phyloP scores from a whole-genome alignment of 805 yeast species.

The Sugiyamaella marilandica region DNA sequence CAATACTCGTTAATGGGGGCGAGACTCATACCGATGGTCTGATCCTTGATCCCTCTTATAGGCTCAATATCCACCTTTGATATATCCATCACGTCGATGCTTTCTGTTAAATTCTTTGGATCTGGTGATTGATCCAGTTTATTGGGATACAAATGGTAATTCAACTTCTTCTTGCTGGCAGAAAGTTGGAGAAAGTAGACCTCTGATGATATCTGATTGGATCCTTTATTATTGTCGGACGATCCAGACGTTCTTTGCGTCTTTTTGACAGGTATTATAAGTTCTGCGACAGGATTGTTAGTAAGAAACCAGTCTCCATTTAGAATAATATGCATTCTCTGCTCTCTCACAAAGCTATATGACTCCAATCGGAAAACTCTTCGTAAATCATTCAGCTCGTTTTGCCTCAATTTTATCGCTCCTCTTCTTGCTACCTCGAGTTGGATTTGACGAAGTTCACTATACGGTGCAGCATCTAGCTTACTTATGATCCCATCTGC shows the following conservation, averaged over 20 bases:
- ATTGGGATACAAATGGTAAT: background rate
- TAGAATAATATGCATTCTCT: constrained; percentile 63
- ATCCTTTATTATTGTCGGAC: background rate
- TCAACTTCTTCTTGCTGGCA: constrained; percentile 16
- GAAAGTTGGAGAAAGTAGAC: constrained; percentile 5
- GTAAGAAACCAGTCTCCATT: constrained; percentile 69
- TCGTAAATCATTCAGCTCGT: constrained; percentile 46
- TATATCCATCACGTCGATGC: background rate
- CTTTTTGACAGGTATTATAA: background rate
- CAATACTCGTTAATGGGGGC: background rate
- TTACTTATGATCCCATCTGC: constrained; percentile 11
- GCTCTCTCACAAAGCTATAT: constrained; percentile 66
- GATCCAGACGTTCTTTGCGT: background rate
- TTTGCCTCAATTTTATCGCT: constrained; percentile 43
- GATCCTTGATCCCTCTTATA: background rate
- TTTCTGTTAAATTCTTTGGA: background rate
- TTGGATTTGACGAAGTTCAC: constrained; percentile 52
- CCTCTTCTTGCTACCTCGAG: constrained; percentile 31
- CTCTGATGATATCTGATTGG: background rate
- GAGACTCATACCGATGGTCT: background rate
- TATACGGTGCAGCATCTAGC: constrained; percentile 42
- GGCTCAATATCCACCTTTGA: background rate
- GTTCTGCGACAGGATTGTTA: background rate
- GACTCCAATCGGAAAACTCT: constrained; percentile 51
- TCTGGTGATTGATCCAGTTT: constrained; percentile 52